Evolutionary conservation across 495 filamentous ascomycete species (phyloP), one percentile per base, ranked within the genome.

Genomic region (Ramalina peruviana): DNA sequence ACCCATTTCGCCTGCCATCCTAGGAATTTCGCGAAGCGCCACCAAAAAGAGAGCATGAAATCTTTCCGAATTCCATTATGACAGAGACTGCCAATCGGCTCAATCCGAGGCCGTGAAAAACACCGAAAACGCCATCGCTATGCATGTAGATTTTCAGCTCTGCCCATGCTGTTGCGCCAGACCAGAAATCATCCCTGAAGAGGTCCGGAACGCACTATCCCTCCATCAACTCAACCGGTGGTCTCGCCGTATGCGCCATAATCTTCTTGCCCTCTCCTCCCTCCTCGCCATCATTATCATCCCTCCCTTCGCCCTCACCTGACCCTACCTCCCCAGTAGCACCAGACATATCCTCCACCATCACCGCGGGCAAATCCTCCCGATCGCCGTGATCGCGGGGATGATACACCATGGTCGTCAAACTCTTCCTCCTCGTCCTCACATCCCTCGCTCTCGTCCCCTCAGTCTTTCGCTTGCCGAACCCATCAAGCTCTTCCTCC

Each of bases 161-260:
- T 41, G 20, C 9, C 9, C 9, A 9, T 23, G 40, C 40, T 19
- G 10, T 10, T 41, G 7, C 9, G 21, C 40, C 40, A 10, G 3
- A 41, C 4, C 21, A 12, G 40, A 33, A 33, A 10, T 11, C 12
- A 36, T 1, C 19, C 16, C 20, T 21, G 20, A 13, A 4, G n/a
- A 50, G 21, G 40, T 6, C 13, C 15, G 3, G 11, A 20, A 17
- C 1, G 4, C 16, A 23, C 48, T 26, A 51, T 17, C n/a, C 27
- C 17, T 76, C 63, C 86, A 96, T 95, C 65, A 97, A 65, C 67
- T 97, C 92, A 2, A 98, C 80, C 0, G 92, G 92, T 13, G 92
- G 92, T 43, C 89, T 72, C 4, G 80, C 56, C 3, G 92, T 98
- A 63, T 94, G 86, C 45, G 78, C 70, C 56, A 80, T 70, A 52